Base-by-base conservation (phyloP, 768 basidiomycete species). In the Tulasnella sp. region DNA sequence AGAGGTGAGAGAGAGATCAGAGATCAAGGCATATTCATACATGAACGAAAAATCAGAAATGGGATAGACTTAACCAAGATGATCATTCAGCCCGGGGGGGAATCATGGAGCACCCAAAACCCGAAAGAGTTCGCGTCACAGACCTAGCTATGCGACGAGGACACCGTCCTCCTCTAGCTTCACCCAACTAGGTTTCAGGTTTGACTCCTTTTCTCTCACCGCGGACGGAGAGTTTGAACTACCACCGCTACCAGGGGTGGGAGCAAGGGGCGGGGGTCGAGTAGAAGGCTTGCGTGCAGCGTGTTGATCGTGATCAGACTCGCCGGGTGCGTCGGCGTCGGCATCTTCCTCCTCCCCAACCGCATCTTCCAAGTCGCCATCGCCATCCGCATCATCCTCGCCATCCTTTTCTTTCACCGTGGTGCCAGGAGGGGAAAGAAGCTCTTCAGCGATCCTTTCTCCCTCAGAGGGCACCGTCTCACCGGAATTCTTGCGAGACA, bases 311-410 rank as follows among this genome's bases (percentile, higher is more conserved):
- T 21, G 23, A 36, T 57, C 32, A 8, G 27, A 29, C 15, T 21
- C 37, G 11, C 36, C 52, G 17, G 19, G 29, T 11, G 17, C 37
- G 32, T 35, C 37, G 19, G 42, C 42, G 23, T 57, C 42, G 32
- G 17, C 55, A n/a, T 57, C 55, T 48, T 57, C 42, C 34, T 53
- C 50, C 27, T 57, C 55, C n/a, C 50, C 50, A 8, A 52, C n/a
- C 6, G 50, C 50, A 52, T 52, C 50, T 19, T 48, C 43, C 15
- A 29, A 31, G 21, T 57, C 55, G 11, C 42, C 55, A 19, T 57
- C 55, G 17, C 42, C 58, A 45, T 59, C 58, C 5, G 27, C 58
- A 40, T 59, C 58, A n/a, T 57, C 58, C 27, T 32, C 58, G 2
- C 39, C 56, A 19, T 59, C 58, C 15, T 59, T 45, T n/a, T 45